Base-by-base conservation (phyloP, 192 early-diverging fungal genomes). In the Podila verticillata region DNA sequence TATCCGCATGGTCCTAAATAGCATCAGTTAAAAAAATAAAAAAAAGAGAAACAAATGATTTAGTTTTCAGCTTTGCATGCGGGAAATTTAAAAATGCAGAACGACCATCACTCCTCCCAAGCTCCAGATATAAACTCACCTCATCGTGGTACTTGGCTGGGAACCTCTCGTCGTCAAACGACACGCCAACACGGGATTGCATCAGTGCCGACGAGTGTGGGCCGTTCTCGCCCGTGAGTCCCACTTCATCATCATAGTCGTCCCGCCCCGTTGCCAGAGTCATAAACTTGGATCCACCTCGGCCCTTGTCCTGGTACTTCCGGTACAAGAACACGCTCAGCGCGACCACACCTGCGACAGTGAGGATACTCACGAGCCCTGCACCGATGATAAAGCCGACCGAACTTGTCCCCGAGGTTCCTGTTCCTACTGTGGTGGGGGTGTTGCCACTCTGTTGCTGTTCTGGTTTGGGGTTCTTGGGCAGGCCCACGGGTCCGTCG, bases 111-210 rank as follows among this genome's bases (percentile, higher is more conserved):
- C 17, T 35, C 32, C 24, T 0, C 13, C 35, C 22, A 20, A 49
- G 20, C 5, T 19, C 26, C 20, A n/a, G 30, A 39, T 30, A 7
- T 36, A 35, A 61, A 29, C 12, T 24, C 70, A 78, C 74, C 63
- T 78, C 74, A 29, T 78, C 74, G 29, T 47, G 66, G 39, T 78
- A 78, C 7, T 26, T 39, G 17, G 57, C 35, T 10, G 74, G 68
- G 39, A 63, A 80, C 15, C 77, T 65, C n/a, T 80, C 77, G 19
- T 80, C 77, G n/a, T 80, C 77, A 68, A 80, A 80, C 36, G 77
- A 80, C 12, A 62, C 77, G 2, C 56, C 70, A 2, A 68, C 77
- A 31, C 77, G 69, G 10, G 65, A 72, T n/a, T 72, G 75, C 75
- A 79, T 79, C 36, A 79, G 39, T 5, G 75, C 68, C 7, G 75